phyloP scores from a whole-genome alignment of 2,329 filamentous ascomycete genomes.

The Phialophora chinensis region DNA sequence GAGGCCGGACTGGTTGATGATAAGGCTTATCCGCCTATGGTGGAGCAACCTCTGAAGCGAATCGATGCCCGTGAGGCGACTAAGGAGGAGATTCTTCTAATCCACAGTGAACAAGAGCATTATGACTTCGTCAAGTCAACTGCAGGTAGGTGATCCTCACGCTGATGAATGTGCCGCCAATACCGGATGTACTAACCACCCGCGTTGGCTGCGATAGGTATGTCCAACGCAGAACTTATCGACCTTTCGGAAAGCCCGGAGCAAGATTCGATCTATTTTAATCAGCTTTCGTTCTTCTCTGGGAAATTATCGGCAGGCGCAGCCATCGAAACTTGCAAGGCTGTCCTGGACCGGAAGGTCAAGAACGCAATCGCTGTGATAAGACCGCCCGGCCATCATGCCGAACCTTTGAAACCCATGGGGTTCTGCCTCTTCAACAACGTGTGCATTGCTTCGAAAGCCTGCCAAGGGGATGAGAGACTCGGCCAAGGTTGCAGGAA shows the following conservation, averaged over 20 bases:
- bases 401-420: conserved; percentile 82
- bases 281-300: conserved; percentile 78
- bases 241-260: conserved; percentile 65
- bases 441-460: conserved; percentile 86
- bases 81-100: conserved; percentile 76
- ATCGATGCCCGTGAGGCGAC: conserved; percentile 81
- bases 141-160: conserved; percentile 42
- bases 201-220: conserved; percentile 44
- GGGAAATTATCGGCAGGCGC: conserved; percentile 86
- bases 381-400: conserved; percentile 92
- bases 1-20: conserved; percentile 78
- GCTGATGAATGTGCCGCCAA: neutral
- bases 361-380: conserved; percentile 97
- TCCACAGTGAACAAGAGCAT: conserved; percentile 74
- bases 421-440: conserved; percentile 99
- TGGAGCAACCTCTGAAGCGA: conserved; percentile 64
- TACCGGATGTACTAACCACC: neutral
- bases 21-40: conserved; percentile 52
- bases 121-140: conserved; percentile 75
- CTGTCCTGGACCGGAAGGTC: conserved; percentile 80
- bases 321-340: conserved; percentile 92
- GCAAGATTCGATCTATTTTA: conserved; percentile 81
- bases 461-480: conserved; percentile 73
- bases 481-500: conserved; percentile 83
- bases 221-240: conserved; percentile 67